Conservation (phyloP, 164 flowering plant genomes). For the Sedum album region DNA sequence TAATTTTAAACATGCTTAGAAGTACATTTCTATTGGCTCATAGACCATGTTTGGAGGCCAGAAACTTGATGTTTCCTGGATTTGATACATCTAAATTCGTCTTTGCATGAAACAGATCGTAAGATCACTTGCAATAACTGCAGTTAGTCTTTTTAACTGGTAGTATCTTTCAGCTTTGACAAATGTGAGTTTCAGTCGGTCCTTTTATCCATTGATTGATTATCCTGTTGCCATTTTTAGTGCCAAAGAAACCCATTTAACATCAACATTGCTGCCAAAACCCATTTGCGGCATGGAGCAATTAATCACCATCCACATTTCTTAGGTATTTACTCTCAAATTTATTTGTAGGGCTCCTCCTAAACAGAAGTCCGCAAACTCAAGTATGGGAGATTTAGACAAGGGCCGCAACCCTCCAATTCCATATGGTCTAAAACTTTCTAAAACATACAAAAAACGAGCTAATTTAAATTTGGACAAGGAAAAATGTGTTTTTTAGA, state of each 20-base stretch:
- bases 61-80: not conserved
- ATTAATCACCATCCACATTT: not conserved
- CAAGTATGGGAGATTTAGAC: no score
- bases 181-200: not conserved
- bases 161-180: not conserved
- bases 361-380: no score
- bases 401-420: no score
- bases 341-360: no score
- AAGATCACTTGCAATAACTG: no score
- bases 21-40: not conserved
- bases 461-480: no score
- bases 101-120: no score
- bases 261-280: not conserved
- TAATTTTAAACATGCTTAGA: slow-evolving; percentile 7
- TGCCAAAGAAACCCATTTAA: not conserved
- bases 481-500: no score
- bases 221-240: not conserved
- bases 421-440: no score
- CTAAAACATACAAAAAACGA: no score
- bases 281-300: not conserved
- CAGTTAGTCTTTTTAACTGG: not conserved
- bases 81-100: no score
- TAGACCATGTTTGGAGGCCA: not conserved
- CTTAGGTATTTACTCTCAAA: no score
- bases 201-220: not conserved